These are phyloP conservation scores for Aschersonia sp. DNA, from an alignment of 2,329 filamentous ascomycete genomes.

Conservation along the genomic window DNA sequence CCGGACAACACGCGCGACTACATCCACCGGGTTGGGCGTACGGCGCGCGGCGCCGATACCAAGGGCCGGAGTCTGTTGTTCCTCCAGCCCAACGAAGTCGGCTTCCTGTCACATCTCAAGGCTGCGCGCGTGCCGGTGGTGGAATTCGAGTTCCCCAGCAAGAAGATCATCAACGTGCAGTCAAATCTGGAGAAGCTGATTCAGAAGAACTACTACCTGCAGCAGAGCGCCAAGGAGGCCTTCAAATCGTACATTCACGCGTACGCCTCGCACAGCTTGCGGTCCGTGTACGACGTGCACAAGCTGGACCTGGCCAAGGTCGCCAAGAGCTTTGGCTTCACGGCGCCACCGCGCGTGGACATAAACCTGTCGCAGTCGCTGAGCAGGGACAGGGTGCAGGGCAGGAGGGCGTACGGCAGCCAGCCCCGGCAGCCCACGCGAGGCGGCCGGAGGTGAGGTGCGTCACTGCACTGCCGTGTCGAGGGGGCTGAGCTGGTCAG, in stretches of 20 bases:
- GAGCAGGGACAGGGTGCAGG: slow-evolving; percentile 51
- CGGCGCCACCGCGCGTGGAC: slow-evolving; percentile 66
- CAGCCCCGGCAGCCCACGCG: slow-evolving; percentile 49
- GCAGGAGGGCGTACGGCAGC: slow-evolving; percentile 59
- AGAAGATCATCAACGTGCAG: slow-evolving; percentile 84
- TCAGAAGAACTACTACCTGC: slow-evolving; percentile 89
- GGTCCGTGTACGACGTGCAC: slow-evolving; percentile 59
- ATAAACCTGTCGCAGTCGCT: slow-evolving; percentile 71
- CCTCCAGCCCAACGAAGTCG: slow-evolving; percentile 80
- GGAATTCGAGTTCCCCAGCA: slow-evolving; percentile 87
- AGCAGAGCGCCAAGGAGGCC: slow-evolving; percentile 66
- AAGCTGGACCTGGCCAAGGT: slow-evolving; percentile 74
- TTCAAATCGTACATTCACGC: slow-evolving; percentile 89
- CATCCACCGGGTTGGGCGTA: slow-evolving; percentile 92
- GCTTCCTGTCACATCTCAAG: slow-evolving; percentile 83
- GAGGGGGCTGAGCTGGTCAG: no score
- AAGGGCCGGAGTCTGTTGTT: slow-evolving; percentile 89
- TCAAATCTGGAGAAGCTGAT: slow-evolving; percentile 90
- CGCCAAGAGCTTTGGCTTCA: slow-evolving; percentile 72
- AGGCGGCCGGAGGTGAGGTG: slow-evolving; percentile 5
- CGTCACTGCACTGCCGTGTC: no score
- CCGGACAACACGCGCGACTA: slow-evolving; percentile 84
- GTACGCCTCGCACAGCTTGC: slow-evolving; percentile 60
- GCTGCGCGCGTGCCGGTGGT: slow-evolving; percentile 84
- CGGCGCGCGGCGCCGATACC: slow-evolving; percentile 67